A percentile compares a stretch with the other conserved stretches of the same genome.
Conservation (phyloP, 2,329 filamentous ascomycete genomes). For the Alternaria hordeiaustralica region DNA sequence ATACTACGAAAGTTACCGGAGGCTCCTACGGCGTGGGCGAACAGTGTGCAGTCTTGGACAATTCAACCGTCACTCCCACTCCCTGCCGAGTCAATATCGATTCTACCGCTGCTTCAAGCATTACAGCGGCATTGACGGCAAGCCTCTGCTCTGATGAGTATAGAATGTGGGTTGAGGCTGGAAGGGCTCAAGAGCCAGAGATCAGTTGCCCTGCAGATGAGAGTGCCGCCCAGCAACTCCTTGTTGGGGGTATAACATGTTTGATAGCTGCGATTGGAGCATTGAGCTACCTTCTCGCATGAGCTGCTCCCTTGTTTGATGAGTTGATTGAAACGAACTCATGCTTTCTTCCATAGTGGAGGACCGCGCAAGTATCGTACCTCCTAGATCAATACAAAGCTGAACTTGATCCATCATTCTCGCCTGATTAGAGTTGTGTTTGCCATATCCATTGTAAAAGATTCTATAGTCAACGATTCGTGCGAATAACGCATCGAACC, state of each 20-base stretch:
- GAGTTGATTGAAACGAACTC: too few species aligned
- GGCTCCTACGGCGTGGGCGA: neutral
- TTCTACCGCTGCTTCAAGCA: neutral
- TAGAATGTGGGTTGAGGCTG: neutral
- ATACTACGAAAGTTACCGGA: neutral
- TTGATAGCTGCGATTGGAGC: neutral
- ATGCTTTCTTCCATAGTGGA: too few species aligned
- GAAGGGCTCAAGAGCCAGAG: neutral
- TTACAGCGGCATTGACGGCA: neutral
- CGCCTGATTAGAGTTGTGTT: too few species aligned
- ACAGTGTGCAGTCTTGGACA: neutral
- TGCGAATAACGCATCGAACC: too few species aligned
- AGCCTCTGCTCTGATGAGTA: neutral
- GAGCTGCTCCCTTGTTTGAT: too few species aligned
- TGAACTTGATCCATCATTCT: too few species aligned
- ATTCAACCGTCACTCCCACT: neutral
- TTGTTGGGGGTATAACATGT: neutral
- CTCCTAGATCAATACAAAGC: too few species aligned
- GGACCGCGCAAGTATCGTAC: too few species aligned
- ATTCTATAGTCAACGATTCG: too few species aligned
- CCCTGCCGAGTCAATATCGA: neutral
- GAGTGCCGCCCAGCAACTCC: neutral
- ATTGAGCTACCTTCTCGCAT: neutral
- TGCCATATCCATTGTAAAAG: too few species aligned
- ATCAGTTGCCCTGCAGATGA: neutral